Conservation (phyloP, 2,329 filamentous ascomycete genomes). For the Penicillium sp. region DNA sequence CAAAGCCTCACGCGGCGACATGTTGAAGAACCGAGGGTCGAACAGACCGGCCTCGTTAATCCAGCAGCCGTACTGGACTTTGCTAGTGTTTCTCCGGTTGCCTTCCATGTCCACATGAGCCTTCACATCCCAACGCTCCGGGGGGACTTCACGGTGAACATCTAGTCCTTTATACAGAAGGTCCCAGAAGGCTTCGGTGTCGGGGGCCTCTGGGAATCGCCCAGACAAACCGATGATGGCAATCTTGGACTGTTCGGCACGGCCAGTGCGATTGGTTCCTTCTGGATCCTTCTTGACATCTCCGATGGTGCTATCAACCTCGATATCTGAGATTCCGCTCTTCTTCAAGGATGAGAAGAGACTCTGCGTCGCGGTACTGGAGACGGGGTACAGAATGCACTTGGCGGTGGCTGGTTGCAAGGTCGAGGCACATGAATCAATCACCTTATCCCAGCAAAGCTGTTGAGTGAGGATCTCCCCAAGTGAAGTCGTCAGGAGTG, state of each 20-base stretch:
- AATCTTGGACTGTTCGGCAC: constrained; percentile 59
- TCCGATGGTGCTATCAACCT: constrained; percentile 27
- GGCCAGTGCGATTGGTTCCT: constrained; percentile 28
- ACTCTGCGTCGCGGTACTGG: constrained; percentile 34
- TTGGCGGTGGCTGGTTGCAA: constrained; percentile 17
- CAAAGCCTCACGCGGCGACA: constrained; percentile 75
- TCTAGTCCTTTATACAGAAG: constrained; percentile 71
- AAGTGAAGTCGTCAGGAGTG: constrained; percentile 34
- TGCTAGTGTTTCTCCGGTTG: constrained; percentile 71
- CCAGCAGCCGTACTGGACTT: constrained; percentile 73
- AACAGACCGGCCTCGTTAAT: constrained; percentile 73
- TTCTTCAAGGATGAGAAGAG: constrained; percentile 34
- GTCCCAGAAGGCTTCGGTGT: constrained; percentile 70
- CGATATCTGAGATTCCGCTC: constrained; percentile 24
- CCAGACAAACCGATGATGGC: constrained; percentile 83
- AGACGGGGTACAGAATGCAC: constrained; percentile 32
- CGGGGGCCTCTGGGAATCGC: constrained; percentile 70
- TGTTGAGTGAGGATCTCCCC: constrained; percentile 40
- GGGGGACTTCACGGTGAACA: constrained; percentile 60
- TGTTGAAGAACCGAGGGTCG: constrained; percentile 82
- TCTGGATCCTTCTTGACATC: constrained; percentile 25
- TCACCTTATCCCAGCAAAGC: constrained; percentile 44
- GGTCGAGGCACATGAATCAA: constrained; percentile 31
- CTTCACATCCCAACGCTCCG: constrained; percentile 70
- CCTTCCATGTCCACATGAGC: constrained; percentile 69